Base-by-base conservation (phyloP, 192 early-diverging fungal species). In the Gigaspora rosea region DNA sequence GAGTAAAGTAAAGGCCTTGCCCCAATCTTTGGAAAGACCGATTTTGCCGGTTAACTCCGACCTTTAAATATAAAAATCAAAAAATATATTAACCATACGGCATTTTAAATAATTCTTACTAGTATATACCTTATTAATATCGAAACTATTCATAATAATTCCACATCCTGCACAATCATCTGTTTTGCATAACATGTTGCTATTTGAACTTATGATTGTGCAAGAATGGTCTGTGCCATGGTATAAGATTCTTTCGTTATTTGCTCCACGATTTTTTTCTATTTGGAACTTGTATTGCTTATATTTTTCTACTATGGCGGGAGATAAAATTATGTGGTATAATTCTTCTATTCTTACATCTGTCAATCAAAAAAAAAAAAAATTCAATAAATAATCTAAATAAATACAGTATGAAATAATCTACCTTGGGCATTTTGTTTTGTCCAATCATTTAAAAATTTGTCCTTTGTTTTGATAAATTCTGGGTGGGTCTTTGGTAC, bases 161-260 rank as follows among this genome's bases (percentile, higher is more conserved):
- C 77, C 77, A 51, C 77, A 78, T 0, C 66, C 65, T 48, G 68
- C 48, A n/a, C 77, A 78, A 41, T 61, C 41, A 8, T 20, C 4
- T 0, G 56, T 41, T 32, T 69, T 59, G 16, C 77, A 69, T 16
- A 58, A 18, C 9, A 15, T 36, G n/a, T 11, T 32, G 3, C 36
- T 22, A 27, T 58, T 22, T 47, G 18, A 27, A 27, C 27, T 46
- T 18, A 68, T 57, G 10, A 72, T 41, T 11, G 11, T 7, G 18
- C 77, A 78, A 9, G 10, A 5, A 16, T 78, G 77, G 20, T 70
- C 77, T 0, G 77, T 78, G 1, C 77, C 77, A 62, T 78, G 77
- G 27, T 68, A 78, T 10, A 78, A 52, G 4, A 71, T 10, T 20
- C 32, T 13, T 47, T 78, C 77, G 27, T 78, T 71, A 2, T 27